Evolutionary conservation across 2,329 filamentous ascomycete genomes (phyloP).

Genomic region (Eurotiales sp.): DNA sequence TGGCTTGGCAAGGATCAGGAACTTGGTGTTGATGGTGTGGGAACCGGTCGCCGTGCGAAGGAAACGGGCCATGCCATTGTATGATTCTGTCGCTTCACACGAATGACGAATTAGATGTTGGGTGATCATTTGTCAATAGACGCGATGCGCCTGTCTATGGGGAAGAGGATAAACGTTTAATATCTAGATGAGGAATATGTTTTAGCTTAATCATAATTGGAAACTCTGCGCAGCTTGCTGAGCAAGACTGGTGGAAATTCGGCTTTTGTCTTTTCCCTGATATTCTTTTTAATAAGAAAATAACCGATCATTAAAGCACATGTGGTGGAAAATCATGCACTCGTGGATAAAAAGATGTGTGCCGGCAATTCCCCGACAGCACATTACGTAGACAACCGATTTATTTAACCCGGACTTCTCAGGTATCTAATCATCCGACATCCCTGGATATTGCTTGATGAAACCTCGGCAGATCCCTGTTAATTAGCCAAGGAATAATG

Average conservation of each 20-base stretch:
- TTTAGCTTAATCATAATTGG: constrained; percentile 8
- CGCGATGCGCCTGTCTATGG: background rate
- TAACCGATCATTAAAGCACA: background rate
- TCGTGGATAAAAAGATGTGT: no score
- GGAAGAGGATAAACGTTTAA: background rate
- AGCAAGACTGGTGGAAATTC: constrained; percentile 2
- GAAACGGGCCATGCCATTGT: constrained; percentile 13
- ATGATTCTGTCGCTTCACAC: background rate
- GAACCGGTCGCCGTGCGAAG: constrained; percentile 12
- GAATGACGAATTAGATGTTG: background rate
- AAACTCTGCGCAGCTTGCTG: constrained; percentile 3
- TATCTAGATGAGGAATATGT: background rate
- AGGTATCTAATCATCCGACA: no score
- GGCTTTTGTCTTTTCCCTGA: background rate
- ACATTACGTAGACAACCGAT: no score
- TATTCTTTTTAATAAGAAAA: background rate
- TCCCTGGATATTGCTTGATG: background rate
- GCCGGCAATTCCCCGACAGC: background rate
- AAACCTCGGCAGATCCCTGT: background rate
- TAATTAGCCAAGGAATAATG: background rate
- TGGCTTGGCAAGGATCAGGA: constrained; percentile 90
- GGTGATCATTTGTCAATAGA: no score
- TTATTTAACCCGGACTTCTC: no score
- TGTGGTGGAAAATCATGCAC: background rate
- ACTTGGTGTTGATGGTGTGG: constrained; percentile 67